Evolutionary conservation across 1,284 basidiomycete species (phyloP).

Genomic region (Ceratorhiza oryzae-sativae): DNA sequence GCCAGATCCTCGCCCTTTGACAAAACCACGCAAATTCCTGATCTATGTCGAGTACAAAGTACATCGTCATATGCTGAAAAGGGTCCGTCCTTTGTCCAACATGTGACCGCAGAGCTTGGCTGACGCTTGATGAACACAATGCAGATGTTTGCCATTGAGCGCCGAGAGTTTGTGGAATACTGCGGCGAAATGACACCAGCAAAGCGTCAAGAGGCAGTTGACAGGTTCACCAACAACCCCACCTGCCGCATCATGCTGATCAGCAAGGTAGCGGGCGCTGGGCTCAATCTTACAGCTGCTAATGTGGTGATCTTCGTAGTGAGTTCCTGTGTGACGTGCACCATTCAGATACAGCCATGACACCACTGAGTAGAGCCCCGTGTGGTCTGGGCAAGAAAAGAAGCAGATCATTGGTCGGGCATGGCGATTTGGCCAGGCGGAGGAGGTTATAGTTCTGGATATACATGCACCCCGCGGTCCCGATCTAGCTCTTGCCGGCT

Average conservation of each 20-base stretch:
- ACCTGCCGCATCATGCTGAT: constrained; percentile 28
- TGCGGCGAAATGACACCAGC: background rate
- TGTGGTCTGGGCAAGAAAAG: constrained; percentile 24
- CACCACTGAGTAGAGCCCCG: background rate
- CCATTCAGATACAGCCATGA: background rate
- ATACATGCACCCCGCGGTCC: background rate
- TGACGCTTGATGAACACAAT: too few relatives aligned
- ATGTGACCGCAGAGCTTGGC: background rate
- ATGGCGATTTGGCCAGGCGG: constrained; percentile 6
- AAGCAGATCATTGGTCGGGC: constrained; percentile 16
- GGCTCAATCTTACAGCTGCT: constrained; percentile 11
- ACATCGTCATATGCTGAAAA: background rate
- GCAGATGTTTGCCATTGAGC: background rate
- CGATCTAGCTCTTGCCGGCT: constrained; percentile 11
- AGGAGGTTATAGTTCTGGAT: background rate
- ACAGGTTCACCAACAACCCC: background rate
- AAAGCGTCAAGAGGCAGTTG: background rate
- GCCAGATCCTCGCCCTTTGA: background rate
- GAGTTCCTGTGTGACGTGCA: background rate
- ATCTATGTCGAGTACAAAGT: background rate
- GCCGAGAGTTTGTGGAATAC: background rate
- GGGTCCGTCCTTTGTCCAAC: background rate
- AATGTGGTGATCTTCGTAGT: constrained; percentile 13
- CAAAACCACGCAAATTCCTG: constrained; percentile 10
- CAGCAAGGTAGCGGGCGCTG: constrained; percentile 19